phyloP scores from a whole-genome alignment of 2,329 filamentous ascomycete species.

The Aspergillus sp. region DNA sequence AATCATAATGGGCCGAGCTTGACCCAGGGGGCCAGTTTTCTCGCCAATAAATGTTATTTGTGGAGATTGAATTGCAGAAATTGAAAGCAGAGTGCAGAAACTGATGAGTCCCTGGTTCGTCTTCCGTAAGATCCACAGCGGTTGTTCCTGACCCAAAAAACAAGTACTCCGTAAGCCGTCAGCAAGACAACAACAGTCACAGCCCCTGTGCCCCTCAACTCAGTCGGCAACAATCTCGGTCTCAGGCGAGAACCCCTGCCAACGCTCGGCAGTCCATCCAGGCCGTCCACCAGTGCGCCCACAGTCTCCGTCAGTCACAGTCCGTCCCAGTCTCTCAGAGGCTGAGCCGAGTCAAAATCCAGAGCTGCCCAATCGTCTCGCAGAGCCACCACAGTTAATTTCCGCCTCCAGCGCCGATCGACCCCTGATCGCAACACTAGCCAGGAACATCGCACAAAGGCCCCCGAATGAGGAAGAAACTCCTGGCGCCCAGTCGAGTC shows the following conservation, averaged over 20 bases:
- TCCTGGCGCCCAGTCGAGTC: neutral
- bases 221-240: neutral
- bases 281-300: neutral
- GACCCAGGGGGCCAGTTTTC: too few relatives aligned
- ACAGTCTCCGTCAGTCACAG: too few relatives aligned
- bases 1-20: too few relatives aligned
- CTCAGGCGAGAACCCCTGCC: neutral
- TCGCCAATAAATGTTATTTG: too few relatives aligned
- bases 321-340: too few relatives aligned
- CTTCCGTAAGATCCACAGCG: neutral
- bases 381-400: neutral
- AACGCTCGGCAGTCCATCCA: neutral
- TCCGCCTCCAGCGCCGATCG: slow-evolving; percentile 5
- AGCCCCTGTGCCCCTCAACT: neutral
- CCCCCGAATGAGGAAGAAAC: slow-evolving; percentile 3
- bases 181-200: neutral
- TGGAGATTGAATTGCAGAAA: neutral
- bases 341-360: too few relatives aligned
- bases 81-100: neutral
- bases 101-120: neutral
- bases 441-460: slow-evolving; percentile 3
- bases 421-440: slow-evolving; percentile 4
- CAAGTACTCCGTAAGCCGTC: neutral
- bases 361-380: neutral
- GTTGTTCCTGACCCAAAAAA: slow-evolving; percentile 6